Conservation (phyloP, 345 rosid genomes). For the Aquilaria yunnanensis region DNA sequence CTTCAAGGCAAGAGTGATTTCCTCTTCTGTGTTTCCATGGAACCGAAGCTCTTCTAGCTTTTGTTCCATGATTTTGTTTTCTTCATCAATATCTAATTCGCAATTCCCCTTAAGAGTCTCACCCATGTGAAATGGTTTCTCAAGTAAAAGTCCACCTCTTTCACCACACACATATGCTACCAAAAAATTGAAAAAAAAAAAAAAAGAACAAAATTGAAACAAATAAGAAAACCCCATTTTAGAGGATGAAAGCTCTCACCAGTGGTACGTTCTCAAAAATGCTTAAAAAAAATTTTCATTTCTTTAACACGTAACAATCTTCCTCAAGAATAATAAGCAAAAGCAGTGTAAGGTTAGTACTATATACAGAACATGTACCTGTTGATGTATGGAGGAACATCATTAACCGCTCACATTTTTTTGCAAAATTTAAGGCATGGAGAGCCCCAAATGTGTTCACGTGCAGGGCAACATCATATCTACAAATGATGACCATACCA, state of each 20-base stretch:
- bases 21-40: slow-evolving; percentile 18
- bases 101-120: slow-evolving; percentile 30
- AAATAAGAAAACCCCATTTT: too few species aligned
- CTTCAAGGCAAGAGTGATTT: slow-evolving; percentile 30
- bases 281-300: too few species aligned
- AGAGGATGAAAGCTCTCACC: too few species aligned
- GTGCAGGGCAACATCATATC: slow-evolving; percentile 46
- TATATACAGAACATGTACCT: neutral
- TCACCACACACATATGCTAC: slow-evolving; percentile 66
- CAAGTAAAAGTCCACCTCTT: slow-evolving; percentile 29
- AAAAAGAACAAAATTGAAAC: neutral
- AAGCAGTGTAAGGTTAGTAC: too few species aligned
- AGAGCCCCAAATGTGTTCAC: slow-evolving; percentile 52
- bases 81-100: slow-evolving; percentile 28
- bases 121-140: slow-evolving; percentile 27
- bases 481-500: neutral
- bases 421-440: slow-evolving; percentile 44
- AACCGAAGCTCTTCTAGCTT: slow-evolving; percentile 23
- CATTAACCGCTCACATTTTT: slow-evolving; percentile 36
- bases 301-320: too few species aligned
- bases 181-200: neutral
- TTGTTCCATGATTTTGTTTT: slow-evolving; percentile 24
- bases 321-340: too few species aligned
- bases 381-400: slow-evolving; percentile 31
- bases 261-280: too few species aligned